A percentile compares a stretch with the other conserved stretches of the same genome.
Conservation (phyloP, 139 green algal species). For the Picochlorum sp. region DNA sequence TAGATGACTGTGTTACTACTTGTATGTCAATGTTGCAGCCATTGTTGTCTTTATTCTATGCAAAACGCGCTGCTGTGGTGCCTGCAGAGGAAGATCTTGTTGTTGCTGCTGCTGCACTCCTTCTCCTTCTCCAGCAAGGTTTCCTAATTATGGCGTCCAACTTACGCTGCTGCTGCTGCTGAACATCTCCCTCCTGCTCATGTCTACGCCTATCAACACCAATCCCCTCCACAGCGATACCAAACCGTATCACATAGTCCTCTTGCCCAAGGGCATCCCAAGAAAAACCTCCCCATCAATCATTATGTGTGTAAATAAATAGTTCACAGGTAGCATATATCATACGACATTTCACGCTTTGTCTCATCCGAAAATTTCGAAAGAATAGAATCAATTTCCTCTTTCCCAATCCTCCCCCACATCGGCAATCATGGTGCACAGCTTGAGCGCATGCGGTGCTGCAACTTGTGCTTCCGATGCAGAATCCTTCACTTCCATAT, state of each 20-base stretch:
- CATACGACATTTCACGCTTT: neutral
- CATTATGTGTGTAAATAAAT: neutral
- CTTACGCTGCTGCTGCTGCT: neutral
- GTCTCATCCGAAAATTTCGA: conserved; percentile 1
- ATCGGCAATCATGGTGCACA: conserved; percentile 10
- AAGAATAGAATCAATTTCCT: conserved; percentile 3
- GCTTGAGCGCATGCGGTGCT: conserved; percentile 5
- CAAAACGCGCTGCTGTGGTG: too few relatives aligned
- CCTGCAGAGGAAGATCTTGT: too few relatives aligned
- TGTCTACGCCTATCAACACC: neutral
- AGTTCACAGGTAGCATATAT: conserved; percentile 6
- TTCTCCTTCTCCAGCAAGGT: too few relatives aligned
- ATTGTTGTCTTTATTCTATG: too few relatives aligned
- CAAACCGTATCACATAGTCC: neutral
- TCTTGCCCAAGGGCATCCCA: neutral
- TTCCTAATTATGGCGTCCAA: too few relatives aligned
- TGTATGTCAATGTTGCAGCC: too few relatives aligned
- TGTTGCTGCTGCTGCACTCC: too few relatives aligned
- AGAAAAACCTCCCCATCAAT: neutral
- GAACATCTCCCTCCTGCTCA: neutral
- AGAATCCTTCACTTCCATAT: conserved; percentile 14
- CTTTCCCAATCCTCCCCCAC: conserved; percentile 7
- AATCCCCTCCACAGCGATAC: neutral
- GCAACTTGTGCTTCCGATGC: neutral
- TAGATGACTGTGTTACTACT: too few relatives aligned